phyloP scores from a whole-genome alignment of 768 basidiomycete species.

The Rhodotorula taiwanensis region DNA sequence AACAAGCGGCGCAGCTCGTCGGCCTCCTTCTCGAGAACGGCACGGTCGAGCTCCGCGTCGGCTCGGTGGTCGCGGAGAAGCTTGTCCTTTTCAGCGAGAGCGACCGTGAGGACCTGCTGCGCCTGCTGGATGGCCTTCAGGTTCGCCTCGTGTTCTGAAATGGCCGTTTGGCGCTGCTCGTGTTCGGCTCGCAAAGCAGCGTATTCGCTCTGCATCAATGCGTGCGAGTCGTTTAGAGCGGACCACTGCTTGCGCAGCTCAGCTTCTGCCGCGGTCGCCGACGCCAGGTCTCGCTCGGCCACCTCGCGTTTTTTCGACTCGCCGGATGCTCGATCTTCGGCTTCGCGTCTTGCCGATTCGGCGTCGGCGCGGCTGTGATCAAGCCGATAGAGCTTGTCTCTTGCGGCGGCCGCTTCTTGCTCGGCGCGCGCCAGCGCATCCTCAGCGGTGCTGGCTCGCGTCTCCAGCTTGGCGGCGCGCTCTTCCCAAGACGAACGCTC shows the following conservation, averaged over 20 bases:
- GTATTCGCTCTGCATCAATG: slow-evolving; percentile 15
- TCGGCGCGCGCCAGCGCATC: slow-evolving; percentile 52
- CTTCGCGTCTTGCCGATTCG: slow-evolving; percentile 36
- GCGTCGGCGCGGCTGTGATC: slow-evolving; percentile 22
- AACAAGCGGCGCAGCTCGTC: slow-evolving; percentile 61
- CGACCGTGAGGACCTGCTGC: slow-evolving; percentile 62
- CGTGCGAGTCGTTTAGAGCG: background rate
- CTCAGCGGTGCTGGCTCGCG: slow-evolving; percentile 15
- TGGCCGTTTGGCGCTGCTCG: slow-evolving; percentile 25
- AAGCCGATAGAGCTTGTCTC: slow-evolving; percentile 52
- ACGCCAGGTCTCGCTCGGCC: slow-evolving; percentile 49
- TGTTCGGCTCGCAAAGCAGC: slow-evolving; percentile 19
- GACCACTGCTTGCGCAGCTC: slow-evolving; percentile 13
- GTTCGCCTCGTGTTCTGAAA: slow-evolving; percentile 41
- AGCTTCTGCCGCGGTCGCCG: background rate
- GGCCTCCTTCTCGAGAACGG: slow-evolving; percentile 82
- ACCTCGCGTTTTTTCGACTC: slow-evolving; percentile 58
- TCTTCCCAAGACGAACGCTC: slow-evolving; percentile 38
- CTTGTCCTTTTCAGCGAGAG: slow-evolving; percentile 68
- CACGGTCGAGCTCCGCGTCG: slow-evolving; percentile 88
- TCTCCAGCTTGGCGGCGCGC: slow-evolving; percentile 28
- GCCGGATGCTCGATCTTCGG: slow-evolving; percentile 40
- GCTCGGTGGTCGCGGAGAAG: slow-evolving; percentile 77
- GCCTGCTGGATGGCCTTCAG: slow-evolving; percentile 56
- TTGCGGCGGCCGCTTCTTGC: slow-evolving; percentile 54